These are phyloP conservation scores for Eragrostis curvula DNA, from an alignment of 176 grass and related monocot genomes.

Conservation along the genomic window DNA sequence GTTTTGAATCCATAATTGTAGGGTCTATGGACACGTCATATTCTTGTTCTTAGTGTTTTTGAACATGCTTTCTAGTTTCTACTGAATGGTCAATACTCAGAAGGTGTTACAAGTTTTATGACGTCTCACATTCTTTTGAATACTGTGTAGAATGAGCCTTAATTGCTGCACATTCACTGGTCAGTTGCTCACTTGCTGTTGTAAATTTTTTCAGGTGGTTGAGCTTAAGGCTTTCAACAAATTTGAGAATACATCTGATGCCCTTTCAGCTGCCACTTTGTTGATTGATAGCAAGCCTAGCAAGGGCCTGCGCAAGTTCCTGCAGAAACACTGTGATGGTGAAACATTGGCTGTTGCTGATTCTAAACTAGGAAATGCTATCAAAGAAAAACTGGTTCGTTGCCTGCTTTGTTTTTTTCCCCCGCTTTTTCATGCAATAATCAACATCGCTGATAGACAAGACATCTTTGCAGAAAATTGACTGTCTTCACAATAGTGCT, in stretches of 20 bases:
- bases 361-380: constrained; percentile 89
- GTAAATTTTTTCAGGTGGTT: constrained; percentile 58
- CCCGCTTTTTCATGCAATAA: too few relatives aligned
- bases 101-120: too few relatives aligned
- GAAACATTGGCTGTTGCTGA: constrained; percentile 81
- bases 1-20: too few relatives aligned
- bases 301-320: constrained; percentile 72
- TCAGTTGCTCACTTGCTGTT: background rate
- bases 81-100: too few relatives aligned
- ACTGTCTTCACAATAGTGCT: constrained; percentile 80
- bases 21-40: too few relatives aligned
- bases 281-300: constrained; percentile 81
- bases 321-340: constrained; percentile 79
- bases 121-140: too few relatives aligned
- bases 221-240: constrained; percentile 93
- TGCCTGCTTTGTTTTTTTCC: background rate
- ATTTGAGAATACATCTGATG: constrained; percentile 91
- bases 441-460: background rate
- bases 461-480: constrained; percentile 73
- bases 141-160: too few relatives aligned
- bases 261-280: constrained; percentile 66
- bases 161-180: too few relatives aligned
- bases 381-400: constrained; percentile 89
- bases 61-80: too few relatives aligned
- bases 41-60: too few relatives aligned